Base-by-base conservation (phyloP, 2,329 filamentous ascomycete species). In the Sporothrix curviconia region DNA sequence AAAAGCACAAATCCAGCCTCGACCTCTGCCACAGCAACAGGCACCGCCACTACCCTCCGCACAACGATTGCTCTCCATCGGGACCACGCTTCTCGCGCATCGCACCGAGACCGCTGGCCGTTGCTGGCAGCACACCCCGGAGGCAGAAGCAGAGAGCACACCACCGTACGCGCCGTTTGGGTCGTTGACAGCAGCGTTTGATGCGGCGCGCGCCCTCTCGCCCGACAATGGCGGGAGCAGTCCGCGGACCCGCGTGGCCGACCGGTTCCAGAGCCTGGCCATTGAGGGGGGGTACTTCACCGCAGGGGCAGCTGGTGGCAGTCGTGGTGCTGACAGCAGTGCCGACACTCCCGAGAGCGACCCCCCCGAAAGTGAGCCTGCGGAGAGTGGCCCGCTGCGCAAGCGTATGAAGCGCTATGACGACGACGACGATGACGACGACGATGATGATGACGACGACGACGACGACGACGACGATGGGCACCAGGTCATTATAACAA, bases 171-270 rank as follows among this genome's bases (percentile, higher is more conserved):
- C 7, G n/a, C 22, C 43, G n/a, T 17, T 34, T 14, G 28, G n/a
- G n/a, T n/a, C n/a, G n/a, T n/a, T n/a, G n/a, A n/a, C 28, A 11
- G 6, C 28, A 32, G 28, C 28, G 28, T n/a, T n/a, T n/a, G n/a
- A n/a, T n/a, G 28, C 28, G 5, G 28, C 28, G 28, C 28, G 28
- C 11, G 28, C 28, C 6, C 28, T 32, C 6, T 11, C 54, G n/a
- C 40, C 28, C 9, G 36, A 43, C 30, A 78, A 79, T 52, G 79
- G 78, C 58, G 75, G 70, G 64, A 73, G 69, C 61, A 83, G 80
- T 61, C 79, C 80, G n/a, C 73, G 76, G 55, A 76, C 76, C 42
- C 75, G 69, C 55, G 78, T 83, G 40, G 77, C 76, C 39, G 76
- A 78, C 65, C 73, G 73, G 64, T 81, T 83, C 68, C 72, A 74